A percentile compares a stretch with the other conserved stretches of the same genome.
Conservation (phyloP, 768 basidiomycete genomes). For the Suillus tomentosus region DNA sequence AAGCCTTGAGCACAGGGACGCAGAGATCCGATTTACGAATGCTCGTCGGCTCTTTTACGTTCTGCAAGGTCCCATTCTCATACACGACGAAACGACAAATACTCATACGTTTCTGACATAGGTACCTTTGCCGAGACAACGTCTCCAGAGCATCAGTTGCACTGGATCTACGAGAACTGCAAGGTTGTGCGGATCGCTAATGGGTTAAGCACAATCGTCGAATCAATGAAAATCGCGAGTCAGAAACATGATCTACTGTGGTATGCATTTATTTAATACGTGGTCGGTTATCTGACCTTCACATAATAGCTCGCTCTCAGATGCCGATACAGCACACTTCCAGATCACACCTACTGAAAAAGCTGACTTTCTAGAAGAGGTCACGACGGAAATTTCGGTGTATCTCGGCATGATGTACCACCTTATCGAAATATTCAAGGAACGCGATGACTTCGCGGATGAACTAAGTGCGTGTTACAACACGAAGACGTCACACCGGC, state of each 20-base stretch:
- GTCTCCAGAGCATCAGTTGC: constrained; percentile 91
- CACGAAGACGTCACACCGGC: constrained; percentile 2
- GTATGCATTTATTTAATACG: constrained; percentile 38
- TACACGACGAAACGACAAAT: constrained; percentile 2
- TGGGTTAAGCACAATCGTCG: constrained; percentile 79
- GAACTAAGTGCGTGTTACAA: constrained; percentile 78
- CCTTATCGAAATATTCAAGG: constrained; percentile 89
- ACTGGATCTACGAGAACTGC: constrained; percentile 95
- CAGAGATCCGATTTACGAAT: constrained; percentile 83
- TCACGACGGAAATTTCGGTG: constrained; percentile 90
- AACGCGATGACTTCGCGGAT: constrained; percentile 92
- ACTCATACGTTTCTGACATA: constrained; percentile 32
- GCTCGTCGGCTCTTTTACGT: constrained; percentile 89
- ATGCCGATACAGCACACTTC: constrained; percentile 71
- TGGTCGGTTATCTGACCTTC: constrained; percentile 8
- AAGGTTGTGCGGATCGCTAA: constrained; percentile 82
- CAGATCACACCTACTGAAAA: constrained; percentile 71
- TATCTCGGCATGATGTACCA: constrained; percentile 96
- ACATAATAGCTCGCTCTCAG: constrained; percentile 65
- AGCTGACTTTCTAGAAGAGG: constrained; percentile 83
- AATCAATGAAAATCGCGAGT: constrained; percentile 88
- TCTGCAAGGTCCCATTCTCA: constrained; percentile 68
- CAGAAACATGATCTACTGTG: constrained; percentile 84
- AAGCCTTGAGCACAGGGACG: constrained; percentile 83
- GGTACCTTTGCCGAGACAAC: constrained; percentile 90